These are phyloP conservation scores for Dionaea muscipula DNA, from an alignment of 179 eudicot genomes.

Conservation along the genomic window DNA sequence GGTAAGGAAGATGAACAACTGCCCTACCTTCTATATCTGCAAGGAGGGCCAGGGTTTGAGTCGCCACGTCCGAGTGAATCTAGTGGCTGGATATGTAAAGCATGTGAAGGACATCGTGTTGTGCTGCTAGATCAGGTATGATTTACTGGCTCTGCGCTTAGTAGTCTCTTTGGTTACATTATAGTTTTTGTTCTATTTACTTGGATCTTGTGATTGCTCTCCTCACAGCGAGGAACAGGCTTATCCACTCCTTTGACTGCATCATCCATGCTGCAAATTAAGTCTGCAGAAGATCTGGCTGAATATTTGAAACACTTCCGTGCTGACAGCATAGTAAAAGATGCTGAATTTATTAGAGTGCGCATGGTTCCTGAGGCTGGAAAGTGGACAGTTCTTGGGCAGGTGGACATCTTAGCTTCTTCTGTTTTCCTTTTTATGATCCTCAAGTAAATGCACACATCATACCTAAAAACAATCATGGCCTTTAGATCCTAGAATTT, in stretches of 20 bases:
- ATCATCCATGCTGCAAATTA: constrained; percentile 77
- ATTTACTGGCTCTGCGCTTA: background rate
- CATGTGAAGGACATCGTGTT: constrained; percentile 72
- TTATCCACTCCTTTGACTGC: constrained; percentile 73
- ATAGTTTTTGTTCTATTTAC: background rate
- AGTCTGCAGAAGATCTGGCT: constrained; percentile 51
- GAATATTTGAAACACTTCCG: constrained; percentile 71
- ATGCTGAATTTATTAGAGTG: constrained; percentile 80
- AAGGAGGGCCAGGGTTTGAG: constrained; percentile 98
- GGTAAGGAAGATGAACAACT: constrained; percentile 71
- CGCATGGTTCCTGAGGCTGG: constrained; percentile 63
- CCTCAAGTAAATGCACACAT: no score
- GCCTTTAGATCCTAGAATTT: no score
- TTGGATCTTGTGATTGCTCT: constrained; percentile 12
- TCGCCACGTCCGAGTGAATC: constrained; percentile 78
- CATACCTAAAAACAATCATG: no score
- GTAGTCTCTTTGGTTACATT: background rate
- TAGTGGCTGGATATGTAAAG: constrained; percentile 84
- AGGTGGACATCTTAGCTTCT: constrained; percentile 30
- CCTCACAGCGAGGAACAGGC: constrained; percentile 89
- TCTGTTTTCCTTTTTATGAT: background rate
- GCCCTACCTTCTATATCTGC: constrained; percentile 75
- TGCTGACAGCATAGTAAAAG: constrained; percentile 80
- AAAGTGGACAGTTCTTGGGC: constrained; percentile 88
- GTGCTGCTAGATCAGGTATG: constrained; percentile 87